Base-by-base conservation (phyloP, 2,329 filamentous ascomycete genomes). In the Apiospora sp. region DNA sequence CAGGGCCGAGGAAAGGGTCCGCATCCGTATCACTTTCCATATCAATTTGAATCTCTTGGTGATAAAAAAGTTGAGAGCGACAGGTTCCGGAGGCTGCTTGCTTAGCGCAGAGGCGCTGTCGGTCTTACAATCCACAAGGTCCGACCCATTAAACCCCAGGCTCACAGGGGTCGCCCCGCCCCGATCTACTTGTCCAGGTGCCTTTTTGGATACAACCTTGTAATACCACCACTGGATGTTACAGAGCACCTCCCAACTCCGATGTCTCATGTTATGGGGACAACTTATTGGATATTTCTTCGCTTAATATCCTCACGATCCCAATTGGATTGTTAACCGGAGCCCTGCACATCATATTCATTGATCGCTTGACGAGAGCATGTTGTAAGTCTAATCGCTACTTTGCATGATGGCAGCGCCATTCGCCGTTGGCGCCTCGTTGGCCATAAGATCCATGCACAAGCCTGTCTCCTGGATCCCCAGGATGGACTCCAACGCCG, bases 391-490 rank as follows among this genome's bases (percentile, higher is more conserved):
- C 34, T 64, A 64, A 22, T 64, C 58, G 34, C 8, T 64, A 22
- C 30, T 10, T 22, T 64, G 58, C 34, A 64, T 41, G 8, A 64
- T 64, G 3, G 58, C 58, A 41, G 58, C 22, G 12, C 58, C 22
- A 13, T 41, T 64, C 1, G 10, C 58, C 34, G 58, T 41, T 13
- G 58, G 34, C 34, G 34, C 12, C 58, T 64, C 58, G 14, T 64
- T 64, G 19, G 58, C 58, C 19, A 64, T 64, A 19, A 12, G 4
- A 14, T 72, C 71, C 68, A 72, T 72, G 3, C 43, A 30, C 71
- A 72, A 27, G 27, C 71, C 71, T 19, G 71, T 72, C 43, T 67
- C 51, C n/a, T 54, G 54, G 12, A 67, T 69, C 5, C 68, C 68
- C n/a, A 71, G 16, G 12, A 72, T 19, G 0, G 24, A 44, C 6